phyloP scores from a whole-genome alignment of 306 rosid species.

The Erythrophleum fordii region DNA sequence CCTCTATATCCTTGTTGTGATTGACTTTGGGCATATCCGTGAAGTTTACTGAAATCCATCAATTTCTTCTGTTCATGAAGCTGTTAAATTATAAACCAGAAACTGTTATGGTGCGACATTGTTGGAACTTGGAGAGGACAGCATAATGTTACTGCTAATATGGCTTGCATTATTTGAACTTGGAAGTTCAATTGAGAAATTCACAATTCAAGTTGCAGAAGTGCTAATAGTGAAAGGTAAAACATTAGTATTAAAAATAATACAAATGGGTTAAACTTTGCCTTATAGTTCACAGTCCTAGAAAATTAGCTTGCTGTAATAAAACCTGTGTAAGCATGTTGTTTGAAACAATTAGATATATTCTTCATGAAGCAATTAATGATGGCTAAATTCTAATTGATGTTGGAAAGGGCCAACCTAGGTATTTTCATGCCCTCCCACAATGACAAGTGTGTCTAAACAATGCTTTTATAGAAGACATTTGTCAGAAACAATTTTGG shows the following conservation, averaged over 20 bases:
- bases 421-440: not conserved
- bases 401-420: not conserved
- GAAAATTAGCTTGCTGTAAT: not conserved
- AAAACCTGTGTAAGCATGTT: not conserved
- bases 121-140: conserved; percentile 13
- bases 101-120: not conserved
- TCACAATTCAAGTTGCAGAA: too few relatives aligned
- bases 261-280: too few relatives aligned
- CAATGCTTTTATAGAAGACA: not conserved
- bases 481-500: not conserved
- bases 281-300: not conserved
- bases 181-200: too few relatives aligned
- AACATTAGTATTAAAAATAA: not conserved
- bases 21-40: not conserved
- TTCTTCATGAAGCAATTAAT: too few relatives aligned
- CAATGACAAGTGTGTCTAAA: not conserved
- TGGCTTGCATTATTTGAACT: too few relatives aligned
- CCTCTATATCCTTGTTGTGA: not conserved
- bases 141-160: not conserved
- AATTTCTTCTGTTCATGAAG: not conserved
- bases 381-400: too few relatives aligned
- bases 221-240: too few relatives aligned
- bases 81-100: not conserved
- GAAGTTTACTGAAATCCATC: not conserved
- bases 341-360: too few relatives aligned